These are phyloP conservation scores for Draba incana DNA, from an alignment of 345 rosid genomes.

Conservation along the genomic window DNA sequence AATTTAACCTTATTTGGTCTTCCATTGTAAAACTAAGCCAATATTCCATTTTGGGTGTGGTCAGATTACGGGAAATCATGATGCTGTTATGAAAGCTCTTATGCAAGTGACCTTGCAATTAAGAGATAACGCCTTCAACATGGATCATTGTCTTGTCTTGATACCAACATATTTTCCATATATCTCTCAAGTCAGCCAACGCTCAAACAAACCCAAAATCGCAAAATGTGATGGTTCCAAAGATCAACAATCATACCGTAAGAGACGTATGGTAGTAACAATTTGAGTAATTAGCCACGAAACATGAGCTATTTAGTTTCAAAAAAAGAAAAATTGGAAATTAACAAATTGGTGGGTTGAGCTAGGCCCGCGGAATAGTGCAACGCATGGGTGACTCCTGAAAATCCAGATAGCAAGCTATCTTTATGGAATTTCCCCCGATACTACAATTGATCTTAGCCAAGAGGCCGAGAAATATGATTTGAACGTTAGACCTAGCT, in stretches of 20 bases:
- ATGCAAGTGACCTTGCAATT: constrained; percentile 58
- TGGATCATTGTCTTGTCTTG: constrained; percentile 60
- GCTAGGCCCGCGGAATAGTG: too few relatives aligned
- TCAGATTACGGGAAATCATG: constrained; percentile 72
- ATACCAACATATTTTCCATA: constrained; percentile 64
- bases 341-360: too few relatives aligned
- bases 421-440: too few relatives aligned
- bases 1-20: background rate
- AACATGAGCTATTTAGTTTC: too few relatives aligned
- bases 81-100: constrained; percentile 72
- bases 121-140: constrained; percentile 69
- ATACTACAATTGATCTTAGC: constrained; percentile 50
- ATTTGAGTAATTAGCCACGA: too few relatives aligned
- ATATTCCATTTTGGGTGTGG: background rate
- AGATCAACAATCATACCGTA: too few relatives aligned
- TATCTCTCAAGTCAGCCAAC: constrained; percentile 51
- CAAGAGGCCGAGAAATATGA: constrained; percentile 56
- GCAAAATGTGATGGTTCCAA: constrained; percentile 53
- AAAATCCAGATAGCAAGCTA: too few relatives aligned
- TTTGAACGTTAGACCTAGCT: fast-evolving
- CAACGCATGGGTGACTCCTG: too few relatives aligned
- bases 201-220: constrained; percentile 48
- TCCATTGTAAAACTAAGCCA: constrained; percentile 6
- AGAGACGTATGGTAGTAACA: too few relatives aligned
- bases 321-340: too few relatives aligned